Evolutionary conservation across 805 yeast species (phyloP).

Genomic region (Candida stauntonica): DNA sequence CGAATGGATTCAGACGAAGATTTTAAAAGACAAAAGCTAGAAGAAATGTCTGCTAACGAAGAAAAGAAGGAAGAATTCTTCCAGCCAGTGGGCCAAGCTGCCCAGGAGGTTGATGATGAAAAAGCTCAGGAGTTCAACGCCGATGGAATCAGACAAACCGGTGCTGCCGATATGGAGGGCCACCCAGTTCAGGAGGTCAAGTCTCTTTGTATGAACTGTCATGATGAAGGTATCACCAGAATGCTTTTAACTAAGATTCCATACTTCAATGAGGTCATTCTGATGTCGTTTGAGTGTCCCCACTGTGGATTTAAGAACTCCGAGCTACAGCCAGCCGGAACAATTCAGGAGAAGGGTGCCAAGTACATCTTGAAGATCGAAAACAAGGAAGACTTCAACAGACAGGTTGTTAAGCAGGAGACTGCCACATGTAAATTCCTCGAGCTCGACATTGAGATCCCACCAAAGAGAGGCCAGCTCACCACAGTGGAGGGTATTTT

Average conservation of each 20-base stretch:
- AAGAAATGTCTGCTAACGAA: constrained; percentile 15
- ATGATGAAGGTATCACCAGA: constrained; percentile 77
- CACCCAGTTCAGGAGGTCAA: constrained; percentile 95
- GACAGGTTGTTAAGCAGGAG: constrained; percentile 92
- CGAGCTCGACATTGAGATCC: constrained; percentile 90
- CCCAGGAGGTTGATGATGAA: constrained; percentile 39
- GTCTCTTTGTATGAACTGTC: constrained; percentile 95
- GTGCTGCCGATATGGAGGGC: constrained; percentile 79
- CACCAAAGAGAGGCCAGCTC: constrained; percentile 90
- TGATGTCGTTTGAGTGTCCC: constrained; percentile 94
- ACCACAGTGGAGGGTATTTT: constrained; percentile 90
- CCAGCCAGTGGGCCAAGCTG: constrained; percentile 58
- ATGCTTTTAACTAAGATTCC: constrained; percentile 87
- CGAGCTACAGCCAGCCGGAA: constrained; percentile 94
- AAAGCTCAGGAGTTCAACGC: constrained; percentile 20
- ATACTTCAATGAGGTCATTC: constrained; percentile 79
- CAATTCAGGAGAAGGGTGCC: constrained; percentile 84
- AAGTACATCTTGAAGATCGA: constrained; percentile 69
- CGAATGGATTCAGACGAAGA: constrained; percentile 2
- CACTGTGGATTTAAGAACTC: constrained; percentile 90
- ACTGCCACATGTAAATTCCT: constrained; percentile 73
- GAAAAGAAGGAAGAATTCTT: constrained; percentile 40
- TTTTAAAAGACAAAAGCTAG: constrained; percentile 15
- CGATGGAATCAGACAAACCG: constrained; percentile 57
- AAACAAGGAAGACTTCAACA: constrained; percentile 64